phyloP scores from a whole-genome alignment of 2,329 filamentous ascomycete genomes.

The Hirsutella rhossiliensis region DNA sequence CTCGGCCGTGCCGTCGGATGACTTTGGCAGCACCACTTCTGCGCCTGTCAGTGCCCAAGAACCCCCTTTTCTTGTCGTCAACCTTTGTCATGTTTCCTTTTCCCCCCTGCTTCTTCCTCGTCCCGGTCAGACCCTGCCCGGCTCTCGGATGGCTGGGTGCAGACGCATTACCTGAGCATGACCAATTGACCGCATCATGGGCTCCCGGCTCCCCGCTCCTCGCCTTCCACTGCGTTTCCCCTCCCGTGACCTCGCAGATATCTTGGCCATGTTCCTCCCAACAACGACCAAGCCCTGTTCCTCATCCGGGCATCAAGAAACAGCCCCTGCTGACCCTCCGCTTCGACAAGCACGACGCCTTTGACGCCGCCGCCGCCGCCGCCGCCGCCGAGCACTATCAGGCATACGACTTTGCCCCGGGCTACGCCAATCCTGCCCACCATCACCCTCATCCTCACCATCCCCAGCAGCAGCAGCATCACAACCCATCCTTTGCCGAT shows the following conservation, averaged over 20 bases:
- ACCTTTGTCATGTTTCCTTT: neutral
- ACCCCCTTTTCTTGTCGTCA: neutral
- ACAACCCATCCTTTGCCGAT: conserved; percentile 11
- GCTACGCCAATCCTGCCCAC: conserved; percentile 21
- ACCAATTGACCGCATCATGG: conserved; percentile 8
- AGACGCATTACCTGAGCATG: conserved; percentile 21
- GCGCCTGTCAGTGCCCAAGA: conserved; percentile 35
- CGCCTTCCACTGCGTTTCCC: neutral
- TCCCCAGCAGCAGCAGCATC: neutral
- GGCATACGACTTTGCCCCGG: conserved; percentile 28
- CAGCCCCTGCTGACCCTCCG: neutral
- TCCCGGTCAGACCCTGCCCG: conserved; percentile 1
- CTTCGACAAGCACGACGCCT: conserved; percentile 31
- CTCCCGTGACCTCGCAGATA: neutral
- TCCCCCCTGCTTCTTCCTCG: conserved; percentile 1
- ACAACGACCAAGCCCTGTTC: neutral
- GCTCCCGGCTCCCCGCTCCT: neutral
- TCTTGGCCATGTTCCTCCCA: neutral
- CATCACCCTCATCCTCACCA: neutral
- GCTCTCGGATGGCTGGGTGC: neutral
- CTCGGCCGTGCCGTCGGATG: conserved; percentile 43
- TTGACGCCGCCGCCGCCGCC: conserved; percentile 29
- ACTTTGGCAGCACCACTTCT: conserved; percentile 38
- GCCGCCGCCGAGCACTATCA: conserved; percentile 36
- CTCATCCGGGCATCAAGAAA: neutral